These are phyloP conservation scores for Termitomyces sp. DNA, from an alignment of 768 basidiomycete genomes.

Conservation along the genomic window DNA sequence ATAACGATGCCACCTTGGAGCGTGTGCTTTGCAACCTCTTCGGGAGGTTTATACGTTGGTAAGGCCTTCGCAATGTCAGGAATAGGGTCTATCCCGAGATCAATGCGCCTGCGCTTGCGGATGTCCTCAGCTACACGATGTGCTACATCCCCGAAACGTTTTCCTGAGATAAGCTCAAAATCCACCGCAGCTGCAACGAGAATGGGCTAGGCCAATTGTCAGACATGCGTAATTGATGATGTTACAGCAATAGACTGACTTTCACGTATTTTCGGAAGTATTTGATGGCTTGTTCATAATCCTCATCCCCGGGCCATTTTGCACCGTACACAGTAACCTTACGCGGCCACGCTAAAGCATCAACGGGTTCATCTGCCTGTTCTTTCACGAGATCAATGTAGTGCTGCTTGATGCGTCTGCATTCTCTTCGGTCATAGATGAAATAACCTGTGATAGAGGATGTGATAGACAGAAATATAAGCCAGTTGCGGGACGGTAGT, in stretches of 20 bases:
- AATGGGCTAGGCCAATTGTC: constrained; percentile 61
- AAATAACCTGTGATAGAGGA: constrained; percentile 70
- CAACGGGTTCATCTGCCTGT: constrained; percentile 66
- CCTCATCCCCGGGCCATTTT: constrained; percentile 95
- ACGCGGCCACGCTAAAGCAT: constrained; percentile 63
- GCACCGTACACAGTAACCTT: constrained; percentile 84
- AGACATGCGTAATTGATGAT: constrained; percentile 11
- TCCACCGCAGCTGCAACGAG: constrained; percentile 93
- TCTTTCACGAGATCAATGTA: constrained; percentile 81
- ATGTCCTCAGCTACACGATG: constrained; percentile 71
- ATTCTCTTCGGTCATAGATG: constrained; percentile 83
- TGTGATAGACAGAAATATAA: constrained; percentile 83
- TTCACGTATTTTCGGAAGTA: constrained; percentile 98
- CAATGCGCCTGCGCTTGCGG: constrained; percentile 63
- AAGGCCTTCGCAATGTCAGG: constrained; percentile 39
- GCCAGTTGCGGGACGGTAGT: constrained; percentile 90
- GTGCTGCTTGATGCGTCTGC: constrained; percentile 68
- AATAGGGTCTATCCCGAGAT: constrained; percentile 60
- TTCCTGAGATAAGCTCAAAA: constrained; percentile 80
- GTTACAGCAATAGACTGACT: constrained; percentile 46
- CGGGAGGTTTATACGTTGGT: constrained; percentile 50
- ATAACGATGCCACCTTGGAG: constrained; percentile 84
- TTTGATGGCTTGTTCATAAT: constrained; percentile 76
- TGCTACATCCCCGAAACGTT: constrained; percentile 84
- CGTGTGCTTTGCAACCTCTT: constrained; percentile 52